Conservation (phyloP, 1,139 yeast genomes). For the Saccharomyces hybrid region DNA sequence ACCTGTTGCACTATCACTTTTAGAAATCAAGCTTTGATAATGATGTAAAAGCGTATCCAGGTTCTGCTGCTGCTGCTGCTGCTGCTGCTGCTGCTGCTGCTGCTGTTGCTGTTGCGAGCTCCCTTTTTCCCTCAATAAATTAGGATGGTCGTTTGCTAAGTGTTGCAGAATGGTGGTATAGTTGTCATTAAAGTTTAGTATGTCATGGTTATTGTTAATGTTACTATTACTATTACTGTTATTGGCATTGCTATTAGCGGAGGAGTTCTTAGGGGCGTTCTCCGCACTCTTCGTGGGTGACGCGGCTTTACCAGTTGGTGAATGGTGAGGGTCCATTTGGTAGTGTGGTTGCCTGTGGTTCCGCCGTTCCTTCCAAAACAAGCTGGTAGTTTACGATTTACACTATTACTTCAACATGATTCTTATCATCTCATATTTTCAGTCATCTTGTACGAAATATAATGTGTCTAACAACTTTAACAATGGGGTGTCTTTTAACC, state of each 20-base stretch:
- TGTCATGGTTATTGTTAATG: constrained; percentile 7
- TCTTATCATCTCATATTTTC: neutral
- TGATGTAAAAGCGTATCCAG: constrained; percentile 26
- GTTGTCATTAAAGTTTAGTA: constrained; percentile 23
- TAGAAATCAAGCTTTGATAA: constrained; percentile 22
- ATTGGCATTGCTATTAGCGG: neutral
- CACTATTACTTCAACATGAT: neutral
- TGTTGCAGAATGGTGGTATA: constrained; percentile 19
- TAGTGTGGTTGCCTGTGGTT: neutral
- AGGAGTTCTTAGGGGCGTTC: neutral
- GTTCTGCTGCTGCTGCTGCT: constrained; percentile 14
- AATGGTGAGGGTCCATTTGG: neutral
- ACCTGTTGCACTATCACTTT: constrained; percentile 13
- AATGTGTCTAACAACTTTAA: neutral
- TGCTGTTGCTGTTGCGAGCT: constrained; percentile 2
- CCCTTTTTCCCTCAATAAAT: constrained; percentile 7
- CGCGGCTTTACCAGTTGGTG: neutral
- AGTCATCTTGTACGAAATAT: neutral
- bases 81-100: constrained; percentile 4
- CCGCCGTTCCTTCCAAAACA: neutral
- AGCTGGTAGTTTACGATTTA: neutral
- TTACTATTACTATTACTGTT: neutral
- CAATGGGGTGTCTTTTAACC: neutral
- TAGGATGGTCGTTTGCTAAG: constrained; percentile 15
- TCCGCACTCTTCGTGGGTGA: neutral